Evolutionary conservation across 345 rosid genomes (phyloP), one percentile per base, ranked within the genome.

Genomic region (Sisymbrium altissimum): DNA sequence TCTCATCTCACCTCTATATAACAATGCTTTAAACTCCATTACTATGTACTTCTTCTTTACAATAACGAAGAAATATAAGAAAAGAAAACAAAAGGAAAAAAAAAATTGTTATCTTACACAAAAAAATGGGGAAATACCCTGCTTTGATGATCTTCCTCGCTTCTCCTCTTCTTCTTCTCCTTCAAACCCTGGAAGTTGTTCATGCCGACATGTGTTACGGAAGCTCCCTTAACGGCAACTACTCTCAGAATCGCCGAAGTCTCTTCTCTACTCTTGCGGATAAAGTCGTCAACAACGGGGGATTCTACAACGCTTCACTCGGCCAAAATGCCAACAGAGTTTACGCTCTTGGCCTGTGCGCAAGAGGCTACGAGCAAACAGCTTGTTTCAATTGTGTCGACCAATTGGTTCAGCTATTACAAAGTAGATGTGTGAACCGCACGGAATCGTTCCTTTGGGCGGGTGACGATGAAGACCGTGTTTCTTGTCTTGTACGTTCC

Each of bases 151-250:
- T 48, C 27, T 40, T 72, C 15, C 27, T 72, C 9, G 17, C 10
- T 32, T 73, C 48, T 73, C 54, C 36, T 64, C 64, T 73, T 72
- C 13, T 72, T 40, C 38, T 53, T 53, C 13, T 41, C 55, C 17
- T 53, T 41, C 46, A 41, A 19, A 54, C 4, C 0, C 9, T 73
- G 10, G 14, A 64, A 9, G 29, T 52, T 0, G 68, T 40, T 50
- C 38, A 61, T 14, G 52, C 76, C 2, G 41, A 9, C 32, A 1
- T 7, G 15, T 52, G 57, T 12, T 29, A 7, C 17, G 57, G 57
- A 52, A 52, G 15, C 32, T 52, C 6, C 6, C 1, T 52, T 15
- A 23, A 23, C 57, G 33, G 7, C 13, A 52, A 15, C 7, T 52
- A 23, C 57, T 9, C 7, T 12, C 33, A 25, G 15, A 52, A 52